phyloP scores from a whole-genome alignment of 352 stramenopile species.

The Pythium insidiosum region DNA sequence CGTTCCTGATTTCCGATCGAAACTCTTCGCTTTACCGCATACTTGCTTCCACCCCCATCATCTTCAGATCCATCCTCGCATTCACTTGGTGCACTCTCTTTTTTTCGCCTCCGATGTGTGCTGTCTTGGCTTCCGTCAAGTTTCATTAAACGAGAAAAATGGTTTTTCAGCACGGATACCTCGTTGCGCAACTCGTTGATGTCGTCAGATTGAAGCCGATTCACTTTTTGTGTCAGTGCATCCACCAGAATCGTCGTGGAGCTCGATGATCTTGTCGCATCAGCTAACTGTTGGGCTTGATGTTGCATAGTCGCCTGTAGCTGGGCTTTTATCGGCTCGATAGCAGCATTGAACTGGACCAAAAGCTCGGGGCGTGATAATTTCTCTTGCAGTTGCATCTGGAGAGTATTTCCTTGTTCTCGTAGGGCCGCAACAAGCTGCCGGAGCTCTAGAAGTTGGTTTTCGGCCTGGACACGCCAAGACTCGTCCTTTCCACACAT shows the following conservation, averaged over 20 bases:
- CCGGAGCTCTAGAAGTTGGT: constrained; percentile 67
- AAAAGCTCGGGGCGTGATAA: constrained; percentile 59
- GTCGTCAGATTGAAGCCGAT: constrained; percentile 43
- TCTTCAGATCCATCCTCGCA: constrained; percentile 4
- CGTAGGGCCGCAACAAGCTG: constrained; percentile 62
- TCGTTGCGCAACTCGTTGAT: constrained; percentile 40
- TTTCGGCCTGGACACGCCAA: constrained; percentile 79
- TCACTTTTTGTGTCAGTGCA: constrained; percentile 55
- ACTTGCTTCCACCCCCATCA: no score
- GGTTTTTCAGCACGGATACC: constrained; percentile 44
- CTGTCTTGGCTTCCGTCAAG: no score
- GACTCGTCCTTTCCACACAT: constrained; percentile 83
- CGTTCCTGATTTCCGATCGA: no score
- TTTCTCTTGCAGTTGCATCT: constrained; percentile 63
- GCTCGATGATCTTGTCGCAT: constrained; percentile 47
- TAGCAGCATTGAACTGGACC: constrained; percentile 75
- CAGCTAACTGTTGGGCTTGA: constrained; percentile 64
- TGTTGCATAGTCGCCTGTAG: constrained; percentile 67
- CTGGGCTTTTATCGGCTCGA: constrained; percentile 75
- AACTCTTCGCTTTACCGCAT: no score
- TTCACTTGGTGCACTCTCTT: no score
- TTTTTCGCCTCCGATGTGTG: no score
- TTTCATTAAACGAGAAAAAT: no score
- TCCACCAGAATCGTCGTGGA: constrained; percentile 54
- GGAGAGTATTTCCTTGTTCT: constrained; percentile 59